A percentile compares a stretch with the other conserved stretches of the same genome.
phyloP scores from a whole-genome alignment of 345 rosid species.

The Syzygium jambos region DNA sequence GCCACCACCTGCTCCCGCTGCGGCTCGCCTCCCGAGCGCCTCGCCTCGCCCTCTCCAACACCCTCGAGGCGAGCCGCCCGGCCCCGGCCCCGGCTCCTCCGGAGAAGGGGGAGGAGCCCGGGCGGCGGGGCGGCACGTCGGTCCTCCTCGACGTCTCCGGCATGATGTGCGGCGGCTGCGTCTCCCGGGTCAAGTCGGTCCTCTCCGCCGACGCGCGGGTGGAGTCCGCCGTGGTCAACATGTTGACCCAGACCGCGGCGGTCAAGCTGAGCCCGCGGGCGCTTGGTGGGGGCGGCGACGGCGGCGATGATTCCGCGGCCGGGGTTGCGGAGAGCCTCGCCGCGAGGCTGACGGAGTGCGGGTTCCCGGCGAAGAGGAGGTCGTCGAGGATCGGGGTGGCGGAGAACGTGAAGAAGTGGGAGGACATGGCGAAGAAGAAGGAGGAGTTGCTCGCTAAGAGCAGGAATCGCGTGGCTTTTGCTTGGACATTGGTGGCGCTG shows the following conservation, averaged over 20 bases:
- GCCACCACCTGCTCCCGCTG: background rate
- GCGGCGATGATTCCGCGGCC: constrained; percentile 16
- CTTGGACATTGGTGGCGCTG: constrained; percentile 92
- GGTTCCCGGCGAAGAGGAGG: constrained; percentile 80
- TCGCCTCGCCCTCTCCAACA: constrained; percentile 20
- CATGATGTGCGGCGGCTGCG: constrained; percentile 97
- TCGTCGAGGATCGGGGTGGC: constrained; percentile 35
- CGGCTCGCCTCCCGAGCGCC: constrained; percentile 9
- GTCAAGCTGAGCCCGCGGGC: constrained; percentile 43
- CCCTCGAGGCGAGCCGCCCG: constrained; percentile 42
- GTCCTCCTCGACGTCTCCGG: constrained; percentile 72
- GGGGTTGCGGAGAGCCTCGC: constrained; percentile 57
- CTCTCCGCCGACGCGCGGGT: constrained; percentile 70
- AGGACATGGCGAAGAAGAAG: constrained; percentile 63
- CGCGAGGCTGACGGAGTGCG: constrained; percentile 64
- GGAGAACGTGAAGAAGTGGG: constrained; percentile 79
- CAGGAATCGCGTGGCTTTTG: constrained; percentile 80
- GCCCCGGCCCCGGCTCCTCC: constrained; percentile 14
- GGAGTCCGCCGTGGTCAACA: constrained; percentile 78
- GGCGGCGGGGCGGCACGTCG: constrained; percentile 11
- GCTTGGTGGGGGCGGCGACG: constrained; percentile 9
- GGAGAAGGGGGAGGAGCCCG: constrained; percentile 10
- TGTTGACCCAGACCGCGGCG: constrained; percentile 88
- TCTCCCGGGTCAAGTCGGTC: constrained; percentile 69
- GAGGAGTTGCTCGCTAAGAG: constrained; percentile 67